These are phyloP conservation scores for Penicillium sp. DNA, from an alignment of 2,329 filamentous ascomycete species.

Conservation along the genomic window DNA sequence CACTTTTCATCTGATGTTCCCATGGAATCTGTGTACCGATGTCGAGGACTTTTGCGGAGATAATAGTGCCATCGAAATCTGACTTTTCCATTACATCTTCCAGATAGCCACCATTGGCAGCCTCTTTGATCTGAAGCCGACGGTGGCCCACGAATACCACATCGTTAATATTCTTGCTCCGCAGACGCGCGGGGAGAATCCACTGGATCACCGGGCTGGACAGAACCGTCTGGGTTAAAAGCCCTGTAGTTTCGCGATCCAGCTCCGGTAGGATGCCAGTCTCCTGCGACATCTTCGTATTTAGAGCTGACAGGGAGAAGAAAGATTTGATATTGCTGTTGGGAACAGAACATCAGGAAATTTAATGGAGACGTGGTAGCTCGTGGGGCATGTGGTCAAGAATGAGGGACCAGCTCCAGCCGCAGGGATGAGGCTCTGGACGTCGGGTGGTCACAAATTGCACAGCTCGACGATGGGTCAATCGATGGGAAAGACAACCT, in stretches of 20 bases:
- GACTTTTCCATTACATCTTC: slow-evolving; percentile 76
- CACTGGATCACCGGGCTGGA: slow-evolving; percentile 75
- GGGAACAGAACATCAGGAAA: too few species aligned
- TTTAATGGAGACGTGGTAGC: too few species aligned
- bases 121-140: slow-evolving; percentile 79
- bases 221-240: slow-evolving; percentile 79
- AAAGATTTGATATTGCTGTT: neutral
- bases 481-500: neutral
- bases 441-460: neutral
- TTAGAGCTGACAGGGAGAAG: neutral
- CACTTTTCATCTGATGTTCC: slow-evolving; percentile 33
- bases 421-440: neutral
- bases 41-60: slow-evolving; percentile 78
- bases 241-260: slow-evolving; percentile 53
- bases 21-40: slow-evolving; percentile 49
- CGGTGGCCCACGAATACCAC: slow-evolving; percentile 84
- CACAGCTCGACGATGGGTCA: neutral
- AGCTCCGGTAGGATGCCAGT: neutral
- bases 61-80: slow-evolving; percentile 78
- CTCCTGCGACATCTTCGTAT: neutral
- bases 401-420: neutral
- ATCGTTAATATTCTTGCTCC: slow-evolving; percentile 73
- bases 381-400: neutral
- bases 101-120: slow-evolving; percentile 67
- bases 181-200: slow-evolving; percentile 79